Base-by-base conservation (phyloP, 768 basidiomycete species). In the Crassisporium funariophilum region DNA sequence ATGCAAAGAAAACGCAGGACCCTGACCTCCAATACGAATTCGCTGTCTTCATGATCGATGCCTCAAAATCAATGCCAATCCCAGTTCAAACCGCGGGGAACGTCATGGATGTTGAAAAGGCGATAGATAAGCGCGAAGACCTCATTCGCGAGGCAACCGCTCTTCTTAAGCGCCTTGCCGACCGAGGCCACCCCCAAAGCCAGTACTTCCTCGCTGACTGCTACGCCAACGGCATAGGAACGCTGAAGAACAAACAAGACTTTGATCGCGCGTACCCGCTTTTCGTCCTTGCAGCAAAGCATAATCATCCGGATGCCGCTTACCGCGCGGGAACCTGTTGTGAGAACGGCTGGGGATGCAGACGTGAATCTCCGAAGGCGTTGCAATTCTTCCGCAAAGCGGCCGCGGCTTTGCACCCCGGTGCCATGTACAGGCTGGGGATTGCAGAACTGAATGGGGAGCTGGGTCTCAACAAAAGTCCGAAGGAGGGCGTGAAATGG, bases 171-270 rank as follows among this genome's bases (percentile, higher is more conserved):
- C 84, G 87, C 23, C 83, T 95, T 44, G 95, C 95, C 2, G 93
- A 97, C 66, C 76, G 95, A 41, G 95, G 97, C 0, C 95, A 98
- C 64, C 85, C 92, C 39, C 82, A 91, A 52, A 91, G 93, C 2
- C 95, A 98, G 65, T 98, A 97, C 72, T 98, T 97, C 70, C 81
- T 99, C 52, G 97, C 95, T 6, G 95, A 99, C 70, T 98, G 95
- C 70, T 98, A 90, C 66, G 88, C 95, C 23, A 98, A 99, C 63
- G 97, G 97, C n/a, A 92, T 95, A 54, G 95, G 94, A 20, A 97
- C 94, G 2, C 76, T 82, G 53, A 88, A 92, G 69, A 83, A 78
- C 52, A 86, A 83, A 60, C 95, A 98, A 65, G 97, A 99, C 70
- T 98, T 98, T 61, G 97, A 98, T 71, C 84, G 88, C 46, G 97